Conservation (phyloP, 2,329 filamentous ascomycete species). For the Colletotrichum filicis region DNA sequence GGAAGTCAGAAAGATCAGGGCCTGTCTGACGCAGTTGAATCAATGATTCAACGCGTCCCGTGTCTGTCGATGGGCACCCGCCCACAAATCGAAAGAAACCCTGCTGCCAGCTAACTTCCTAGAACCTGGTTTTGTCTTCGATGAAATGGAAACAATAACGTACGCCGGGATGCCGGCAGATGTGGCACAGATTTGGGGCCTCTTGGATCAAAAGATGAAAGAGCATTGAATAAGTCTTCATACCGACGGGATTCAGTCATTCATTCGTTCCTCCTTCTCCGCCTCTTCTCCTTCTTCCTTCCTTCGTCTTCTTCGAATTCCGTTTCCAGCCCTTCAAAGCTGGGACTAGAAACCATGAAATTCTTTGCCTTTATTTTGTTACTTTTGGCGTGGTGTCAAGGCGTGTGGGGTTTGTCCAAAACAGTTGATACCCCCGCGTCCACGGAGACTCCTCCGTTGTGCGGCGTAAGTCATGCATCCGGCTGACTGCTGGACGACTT, state of each 20-base stretch:
- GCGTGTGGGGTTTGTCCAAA: constrained; percentile 18
- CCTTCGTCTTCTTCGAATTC: background rate
- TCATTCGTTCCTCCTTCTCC: background rate
- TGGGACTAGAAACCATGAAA: constrained; percentile 15
- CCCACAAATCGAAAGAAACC: constrained; percentile 5
- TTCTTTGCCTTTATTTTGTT: constrained; percentile 19
- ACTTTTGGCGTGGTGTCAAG: constrained; percentile 5
- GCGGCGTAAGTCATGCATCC: constrained; percentile 33
- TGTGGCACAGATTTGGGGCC: background rate
- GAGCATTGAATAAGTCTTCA: constrained; percentile 1
- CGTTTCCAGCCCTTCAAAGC: background rate
- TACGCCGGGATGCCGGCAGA: constrained; percentile 12
- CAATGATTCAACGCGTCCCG: background rate
- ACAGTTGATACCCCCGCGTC: constrained; percentile 16
- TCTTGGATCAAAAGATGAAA: background rate
- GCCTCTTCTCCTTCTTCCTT: background rate
- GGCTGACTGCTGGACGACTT: background rate
- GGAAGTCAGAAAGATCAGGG: background rate
- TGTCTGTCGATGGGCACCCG: background rate
- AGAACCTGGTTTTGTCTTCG: constrained; percentile 11
- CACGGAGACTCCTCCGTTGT: constrained; percentile 29
- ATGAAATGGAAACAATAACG: constrained; percentile 9
- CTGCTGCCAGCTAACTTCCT: background rate
- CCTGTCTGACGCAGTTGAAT: background rate
- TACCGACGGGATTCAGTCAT: background rate